Base-by-base conservation (phyloP, 2,329 filamentous ascomycete genomes). In the Colletotrichum sp. region DNA sequence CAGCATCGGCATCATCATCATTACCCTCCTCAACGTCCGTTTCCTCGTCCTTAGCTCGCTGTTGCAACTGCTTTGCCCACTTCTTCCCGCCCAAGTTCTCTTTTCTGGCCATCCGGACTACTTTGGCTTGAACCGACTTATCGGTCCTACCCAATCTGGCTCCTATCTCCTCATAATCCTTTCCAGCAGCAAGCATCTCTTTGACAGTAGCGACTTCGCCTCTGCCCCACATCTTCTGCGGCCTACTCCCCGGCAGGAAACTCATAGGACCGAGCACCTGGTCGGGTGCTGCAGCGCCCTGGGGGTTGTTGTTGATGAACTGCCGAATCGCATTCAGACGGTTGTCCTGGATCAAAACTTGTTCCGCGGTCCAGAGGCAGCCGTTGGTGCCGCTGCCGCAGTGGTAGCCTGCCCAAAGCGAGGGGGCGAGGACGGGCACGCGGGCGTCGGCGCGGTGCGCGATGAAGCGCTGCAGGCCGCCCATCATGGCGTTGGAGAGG, bases 401-500 rank as follows among this genome's bases (percentile, higher is more conserved):
- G 9, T 73, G 6, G 9, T 55, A 70, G 27, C 76, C 66, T 15
- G 25, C 15, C 65, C 70, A 13, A 73, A 72, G 10, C 70, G 79
- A 6, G 65, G 34, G 39, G 48, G 52, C 34, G 74, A 71, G 70
- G 74, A 78, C 56, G 66, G 78, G 9, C 36, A 76, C 25, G 71
- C 76, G 30, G 71, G 48, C 6, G 76, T 70, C 25, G 76, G 70
- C 68, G 77, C 77, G 13, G 32, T 75, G 66, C n/a, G 18, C 28
- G 28, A 71, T 43, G 28, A 64, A 68, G 8, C 28, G 18, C 28
- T 62, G 55, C 13, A 72, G 22, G 3, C 27, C 52, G 27, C 65
- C 55, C 13, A 61, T 8, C 1, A 25, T n/a, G 6, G 67, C 27
- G 22, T 36, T 5, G 8, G 55, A 28, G 4, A 62, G 16, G n/a